A percentile compares a stretch with the other conserved stretches of the same genome.
phyloP scores from a whole-genome alignment of 257 asterid species.

The Orobanche coerulescens region DNA sequence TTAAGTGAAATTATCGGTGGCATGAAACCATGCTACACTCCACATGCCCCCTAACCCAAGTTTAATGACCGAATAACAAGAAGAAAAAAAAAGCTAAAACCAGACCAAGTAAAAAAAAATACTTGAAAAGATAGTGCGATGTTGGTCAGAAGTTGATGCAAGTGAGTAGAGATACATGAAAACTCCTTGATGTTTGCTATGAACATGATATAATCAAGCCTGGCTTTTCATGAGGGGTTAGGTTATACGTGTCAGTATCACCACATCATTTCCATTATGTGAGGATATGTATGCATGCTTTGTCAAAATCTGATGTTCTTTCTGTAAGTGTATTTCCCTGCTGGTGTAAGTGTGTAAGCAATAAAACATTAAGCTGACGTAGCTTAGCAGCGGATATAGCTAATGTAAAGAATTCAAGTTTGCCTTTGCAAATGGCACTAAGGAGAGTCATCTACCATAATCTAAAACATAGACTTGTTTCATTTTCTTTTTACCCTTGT shows the following conservation, averaged over 20 bases:
- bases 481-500: neutral
- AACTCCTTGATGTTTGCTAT: neutral
- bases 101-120: neutral
- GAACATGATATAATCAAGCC: neutral
- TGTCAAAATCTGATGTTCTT: neutral
- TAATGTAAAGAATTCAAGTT: neutral
- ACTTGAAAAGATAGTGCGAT: neutral
- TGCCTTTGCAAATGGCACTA: conserved; percentile 8
- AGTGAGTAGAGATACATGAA: neutral
- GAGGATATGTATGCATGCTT: conserved; percentile 1
- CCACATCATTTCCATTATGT: neutral
- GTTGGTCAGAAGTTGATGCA: neutral
- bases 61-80: neutral
- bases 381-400: neutral
- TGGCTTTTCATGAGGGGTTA: neutral
- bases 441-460: neutral
- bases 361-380: neutral
- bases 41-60: neutral
- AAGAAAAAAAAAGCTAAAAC: neutral
- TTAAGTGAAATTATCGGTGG: conserved; percentile 7
- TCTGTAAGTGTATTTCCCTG: neutral
- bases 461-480: neutral
- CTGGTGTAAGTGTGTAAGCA: neutral
- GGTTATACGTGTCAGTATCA: conserved; percentile 10
- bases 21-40: conserved; percentile 11